Evolutionary conservation across 352 stramenopile species (phyloP).

Genomic region (Globisporangium polare): DNA sequence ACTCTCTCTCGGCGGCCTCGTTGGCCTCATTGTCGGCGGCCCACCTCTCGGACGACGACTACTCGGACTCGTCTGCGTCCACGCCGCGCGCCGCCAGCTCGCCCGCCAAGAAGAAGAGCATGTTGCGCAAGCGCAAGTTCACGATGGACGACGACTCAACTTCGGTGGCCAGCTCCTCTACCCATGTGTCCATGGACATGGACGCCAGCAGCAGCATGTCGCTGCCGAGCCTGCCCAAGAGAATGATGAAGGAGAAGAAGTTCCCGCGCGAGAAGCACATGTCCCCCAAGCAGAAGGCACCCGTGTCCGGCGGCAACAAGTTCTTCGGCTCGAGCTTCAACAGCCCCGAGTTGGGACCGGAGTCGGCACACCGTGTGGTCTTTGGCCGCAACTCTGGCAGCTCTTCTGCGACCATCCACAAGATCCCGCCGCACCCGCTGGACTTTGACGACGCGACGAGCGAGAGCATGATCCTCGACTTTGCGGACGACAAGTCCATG

Average conservation of each 20-base stretch:
- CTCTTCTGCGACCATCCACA: slow-evolving; percentile 5
- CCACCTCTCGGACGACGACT: slow-evolving; percentile 15
- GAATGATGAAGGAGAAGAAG: slow-evolving; percentile 64
- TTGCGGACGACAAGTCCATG: slow-evolving; percentile 67
- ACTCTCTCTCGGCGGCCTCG: not conserved
- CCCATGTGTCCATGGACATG: slow-evolving; percentile 20
- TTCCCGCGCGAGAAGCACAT: slow-evolving; percentile 56
- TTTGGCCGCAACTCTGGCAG: slow-evolving; percentile 25
- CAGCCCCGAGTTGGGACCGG: slow-evolving; percentile 27
- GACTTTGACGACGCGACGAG: slow-evolving; percentile 45
- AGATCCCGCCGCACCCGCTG: slow-evolving; percentile 34
- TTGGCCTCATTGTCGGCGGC: not conserved
- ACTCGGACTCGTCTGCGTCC: slow-evolving; percentile 8
- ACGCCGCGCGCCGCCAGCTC: slow-evolving; percentile 5
- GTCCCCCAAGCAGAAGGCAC: slow-evolving; percentile 72
- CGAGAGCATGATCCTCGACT: slow-evolving; percentile 70
- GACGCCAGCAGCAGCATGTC: slow-evolving; percentile 22
- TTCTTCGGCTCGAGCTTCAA: slow-evolving; percentile 26
- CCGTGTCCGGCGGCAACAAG: slow-evolving; percentile 32
- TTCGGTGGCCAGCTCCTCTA: not conserved
- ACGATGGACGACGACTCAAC: slow-evolving; percentile 26
- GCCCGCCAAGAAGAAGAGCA: slow-evolving; percentile 52
- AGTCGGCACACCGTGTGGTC: slow-evolving; percentile 32
- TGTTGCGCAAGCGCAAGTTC: slow-evolving; percentile 70
- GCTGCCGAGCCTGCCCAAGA: slow-evolving; percentile 58